Evolutionary conservation across 345 rosid species (phyloP).

Genomic region (Microthlaspi erraticum): DNA sequence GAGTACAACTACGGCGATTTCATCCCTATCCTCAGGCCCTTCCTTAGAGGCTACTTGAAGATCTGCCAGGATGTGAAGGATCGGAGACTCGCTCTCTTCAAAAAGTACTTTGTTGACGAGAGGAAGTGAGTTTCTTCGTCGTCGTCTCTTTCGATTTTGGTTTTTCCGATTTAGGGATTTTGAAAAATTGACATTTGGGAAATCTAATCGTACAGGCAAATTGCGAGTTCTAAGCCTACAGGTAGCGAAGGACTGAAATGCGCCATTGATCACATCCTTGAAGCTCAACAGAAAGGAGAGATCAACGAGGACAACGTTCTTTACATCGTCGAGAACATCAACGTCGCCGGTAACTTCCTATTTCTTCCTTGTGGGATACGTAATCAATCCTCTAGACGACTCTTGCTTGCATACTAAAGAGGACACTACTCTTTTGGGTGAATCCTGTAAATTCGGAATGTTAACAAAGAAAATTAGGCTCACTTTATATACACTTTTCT

Average conservation of each 20-base stretch:
- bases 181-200: constrained; percentile 2
- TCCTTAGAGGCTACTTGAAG: constrained; percentile 92
- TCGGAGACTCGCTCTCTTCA: constrained; percentile 76
- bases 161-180: background rate
- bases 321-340: constrained; percentile 98
- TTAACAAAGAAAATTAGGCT: constrained; percentile 3
- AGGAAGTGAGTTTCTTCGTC: constrained; percentile 64
- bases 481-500: too few relatives aligned
- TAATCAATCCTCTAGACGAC: constrained; percentile 21
- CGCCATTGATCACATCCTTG: constrained; percentile 92
- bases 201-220: constrained; percentile 54
- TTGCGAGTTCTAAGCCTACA: constrained; percentile 64
- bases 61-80: constrained; percentile 89
- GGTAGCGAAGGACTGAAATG: constrained; percentile 75
- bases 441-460: background rate
- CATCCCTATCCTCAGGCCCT: constrained; percentile 91
- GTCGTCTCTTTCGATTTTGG: background rate
- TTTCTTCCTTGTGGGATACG: constrained; percentile 37
- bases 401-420: constrained; percentile 22
- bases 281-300: constrained; percentile 89
- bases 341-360: constrained; percentile 73
- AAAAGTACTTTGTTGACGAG: constrained; percentile 91
- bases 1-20: constrained; percentile 97
- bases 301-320: constrained; percentile 96
- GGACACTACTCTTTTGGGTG: constrained; percentile 4